Evolutionary conservation across 495 filamentous ascomycete species (phyloP), one percentile per base, ranked within the genome.

Genomic region (Mytilinidion resinicola): DNA sequence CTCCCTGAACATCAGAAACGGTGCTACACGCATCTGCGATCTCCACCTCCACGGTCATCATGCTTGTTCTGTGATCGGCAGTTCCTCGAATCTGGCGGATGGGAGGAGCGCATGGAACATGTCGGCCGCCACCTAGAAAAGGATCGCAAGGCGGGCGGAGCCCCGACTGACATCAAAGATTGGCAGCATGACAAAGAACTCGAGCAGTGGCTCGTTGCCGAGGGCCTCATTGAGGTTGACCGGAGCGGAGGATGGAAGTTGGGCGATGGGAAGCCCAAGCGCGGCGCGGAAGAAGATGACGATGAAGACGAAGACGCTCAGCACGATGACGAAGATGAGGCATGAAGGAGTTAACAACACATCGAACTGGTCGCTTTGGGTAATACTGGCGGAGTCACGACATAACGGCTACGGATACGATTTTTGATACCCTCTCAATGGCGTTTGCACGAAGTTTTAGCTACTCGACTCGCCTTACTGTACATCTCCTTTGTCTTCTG

Each of bases 71-170:
- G 91, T 67, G 60, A 53, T 0, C 37, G 68, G 36, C 56, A 62
- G 6, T 97, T 96, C 63, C 68, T 73, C 3, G 88, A 88, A 9
- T 25, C 60, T 3, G 77, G 73, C 3, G 83, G 80, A 30, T 96
- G 91, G 91, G 88, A 96, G 55, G 77, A 83, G 46, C 77, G 90
- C 19, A 89, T 96, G 83, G 92, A 97, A 70, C 92, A 97, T 70
- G 85, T 96, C 9, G 92, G 88, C 0, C 82, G 84, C 48, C 91
- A 95, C 65, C 78, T 90, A 53, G 88, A 91, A 71, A 76, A 77
- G 19, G 78, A 67, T 2, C 57, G 59, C 41, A 71, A 74, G 57
- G 65, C 44, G 1, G 54, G 54, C 9, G 48, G 54, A 9, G 54
- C 51, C 0, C 66, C 71, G 14, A 57, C 69, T 0, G 63, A 70